Evolutionary conservation across 805 yeast genomes (phyloP), one percentile per base, ranked within the genome.

Genomic region (Candida pini): DNA sequence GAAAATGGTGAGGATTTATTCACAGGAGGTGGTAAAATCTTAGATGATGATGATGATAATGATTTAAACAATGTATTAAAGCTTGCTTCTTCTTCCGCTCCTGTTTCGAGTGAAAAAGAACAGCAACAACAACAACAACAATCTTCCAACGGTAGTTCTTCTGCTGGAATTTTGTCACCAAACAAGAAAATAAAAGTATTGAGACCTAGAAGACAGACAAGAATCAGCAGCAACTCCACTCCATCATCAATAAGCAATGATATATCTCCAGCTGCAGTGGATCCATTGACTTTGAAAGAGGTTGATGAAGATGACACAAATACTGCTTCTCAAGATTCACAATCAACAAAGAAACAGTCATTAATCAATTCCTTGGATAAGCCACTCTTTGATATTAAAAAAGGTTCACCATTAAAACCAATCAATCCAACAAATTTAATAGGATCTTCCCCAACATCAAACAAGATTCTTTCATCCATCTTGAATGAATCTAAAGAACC

Each of bases 341-440:
- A 12, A 12, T 13, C 10, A 34, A 28, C 18, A 31, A 20, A 20
- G 36, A 26, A 47, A 23, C 68, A 64, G 2, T 39, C 51, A 16
- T 41, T 74, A 21, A 53, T 63, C 5, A 61, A 66, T 41, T 72
- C 69, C 20, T 66, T 71, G 1, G 73, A 78, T 23, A 71, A 69
- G 5, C 83, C 83, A 4, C 57, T 77, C 30, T 78, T 75, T 39
- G 63, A 73, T 15, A 53, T 75, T 23, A 60, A 44, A 6, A 38
- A 32, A 17, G 18, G 41, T 6, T 18, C 29, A 6, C 16, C 34
- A 6, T 26, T 31, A 26, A 24, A 32, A 3, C 30, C 29, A 2
- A 17, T 5, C 3, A 30, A 24, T 6, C 20, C 29, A 16, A 18
- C 12, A 8, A 17, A 6, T 3, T n/a, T 17, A 15, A 14, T 10